These are phyloP conservation scores for Ophiostoma ips DNA, from an alignment of 2,329 filamentous ascomycete species.

Conservation along the genomic window DNA sequence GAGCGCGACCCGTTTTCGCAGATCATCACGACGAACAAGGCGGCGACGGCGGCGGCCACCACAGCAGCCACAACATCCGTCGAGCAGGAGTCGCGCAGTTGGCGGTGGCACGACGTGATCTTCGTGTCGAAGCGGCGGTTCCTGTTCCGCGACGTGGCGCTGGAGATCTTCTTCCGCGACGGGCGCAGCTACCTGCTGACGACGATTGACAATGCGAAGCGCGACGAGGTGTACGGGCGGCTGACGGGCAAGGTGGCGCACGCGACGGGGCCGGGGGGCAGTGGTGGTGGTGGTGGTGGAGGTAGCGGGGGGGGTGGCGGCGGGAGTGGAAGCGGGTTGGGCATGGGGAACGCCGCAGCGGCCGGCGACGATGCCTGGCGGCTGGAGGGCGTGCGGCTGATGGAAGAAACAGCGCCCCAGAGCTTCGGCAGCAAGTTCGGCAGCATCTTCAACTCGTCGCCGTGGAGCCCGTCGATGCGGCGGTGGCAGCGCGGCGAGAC, in stretches of 20 bases:
- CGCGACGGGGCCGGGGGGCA: constrained; percentile 46
- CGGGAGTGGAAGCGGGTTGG: too few relatives aligned
- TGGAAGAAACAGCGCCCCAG: constrained; percentile 44
- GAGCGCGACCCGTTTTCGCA: constrained; percentile 92
- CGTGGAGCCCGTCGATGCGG: constrained; percentile 72
- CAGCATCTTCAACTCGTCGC: constrained; percentile 74
- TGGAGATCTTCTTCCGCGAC: constrained; percentile 97
- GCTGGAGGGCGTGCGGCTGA: constrained; percentile 64
- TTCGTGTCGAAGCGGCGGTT: constrained; percentile 94
- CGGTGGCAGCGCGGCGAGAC: constrained; percentile 90
- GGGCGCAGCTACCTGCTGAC: constrained; percentile 90
- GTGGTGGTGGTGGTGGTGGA: too few relatives aligned
- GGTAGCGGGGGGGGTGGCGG: too few relatives aligned
- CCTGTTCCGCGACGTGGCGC: constrained; percentile 83
- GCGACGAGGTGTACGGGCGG: constrained; percentile 70
- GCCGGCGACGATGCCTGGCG: constrained; percentile 86
- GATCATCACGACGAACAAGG: constrained; percentile 58
- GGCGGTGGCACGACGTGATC: constrained; percentile 89
- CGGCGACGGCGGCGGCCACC: constrained; percentile 23
- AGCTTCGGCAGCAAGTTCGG: constrained; percentile 77
- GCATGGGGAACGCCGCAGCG: constrained; percentile 49
- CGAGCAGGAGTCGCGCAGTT: constrained; percentile 75
- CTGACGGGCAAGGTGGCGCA: constrained; percentile 70
- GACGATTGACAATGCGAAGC: constrained; percentile 54
- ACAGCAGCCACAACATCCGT: constrained; percentile 31